phyloP scores from a whole-genome alignment of 2,329 filamentous ascomycete species.

The Cryphonectria nitschkei region DNA sequence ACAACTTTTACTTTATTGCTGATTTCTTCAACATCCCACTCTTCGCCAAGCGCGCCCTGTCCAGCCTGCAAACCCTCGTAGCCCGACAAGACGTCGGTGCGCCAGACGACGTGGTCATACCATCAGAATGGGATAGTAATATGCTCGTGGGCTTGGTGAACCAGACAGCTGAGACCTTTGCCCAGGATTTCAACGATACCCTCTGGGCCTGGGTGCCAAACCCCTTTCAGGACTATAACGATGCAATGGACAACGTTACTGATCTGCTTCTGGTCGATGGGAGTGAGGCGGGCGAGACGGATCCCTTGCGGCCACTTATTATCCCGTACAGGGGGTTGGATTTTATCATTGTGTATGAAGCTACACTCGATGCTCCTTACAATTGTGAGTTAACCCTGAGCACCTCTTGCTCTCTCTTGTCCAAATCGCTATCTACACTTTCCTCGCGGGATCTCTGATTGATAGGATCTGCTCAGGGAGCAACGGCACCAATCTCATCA shows the following conservation, averaged over 20 bases:
- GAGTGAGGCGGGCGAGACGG: constrained; percentile 37
- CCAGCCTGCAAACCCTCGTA: background rate
- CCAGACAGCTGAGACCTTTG: constrained; percentile 33
- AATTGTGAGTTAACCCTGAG: background rate
- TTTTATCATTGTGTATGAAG: constrained; percentile 40
- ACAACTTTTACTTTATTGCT: constrained; percentile 36
- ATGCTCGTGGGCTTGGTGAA: constrained; percentile 31
- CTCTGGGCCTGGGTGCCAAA: constrained; percentile 40
- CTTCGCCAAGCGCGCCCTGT: background rate
- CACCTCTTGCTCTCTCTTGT: no score
- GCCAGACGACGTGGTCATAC: background rate
- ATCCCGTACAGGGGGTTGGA: constrained; percentile 35
- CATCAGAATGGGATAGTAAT: background rate
- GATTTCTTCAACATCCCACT: constrained; percentile 34
- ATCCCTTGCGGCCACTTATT: constrained; percentile 37
- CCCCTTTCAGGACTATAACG: constrained; percentile 37
- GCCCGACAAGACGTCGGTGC: constrained; percentile 1
- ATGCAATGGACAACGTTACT: constrained; percentile 33
- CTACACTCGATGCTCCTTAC: constrained; percentile 34
- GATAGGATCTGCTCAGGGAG: background rate
- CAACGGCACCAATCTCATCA: constrained; percentile 3
- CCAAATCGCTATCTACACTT: background rate
- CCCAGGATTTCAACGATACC: constrained; percentile 37
- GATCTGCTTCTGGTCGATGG: constrained; percentile 39
- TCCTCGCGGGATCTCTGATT: background rate